Base-by-base conservation (phyloP, 495 filamentous ascomycete species). In the Neurospora sp. region DNA sequence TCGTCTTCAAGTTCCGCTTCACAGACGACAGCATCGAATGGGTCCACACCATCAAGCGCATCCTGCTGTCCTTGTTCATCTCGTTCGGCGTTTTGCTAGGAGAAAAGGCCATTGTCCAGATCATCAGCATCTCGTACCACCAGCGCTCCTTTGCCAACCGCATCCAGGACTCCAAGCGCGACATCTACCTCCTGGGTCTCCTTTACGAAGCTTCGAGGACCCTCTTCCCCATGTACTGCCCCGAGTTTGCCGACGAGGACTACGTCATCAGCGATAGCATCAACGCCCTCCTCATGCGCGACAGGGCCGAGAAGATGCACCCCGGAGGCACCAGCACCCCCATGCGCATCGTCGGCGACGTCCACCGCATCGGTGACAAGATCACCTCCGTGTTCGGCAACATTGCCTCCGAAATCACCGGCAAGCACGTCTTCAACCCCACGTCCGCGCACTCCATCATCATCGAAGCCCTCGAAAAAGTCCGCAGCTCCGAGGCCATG, bases 41-140 rank as follows among this genome's bases (percentile, higher is more conserved):
- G 85, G 82, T 84, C 10, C 73, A 79, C 39, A 81, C 80, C n/a
- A 82, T 97, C 44, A 88, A 90, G 78, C 88, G 89, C 54, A 88
- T 97, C 41, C 86, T 98, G 4, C 89, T 91, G 18, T 93, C 93
- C 10, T 79, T 90, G 31, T 85, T 97, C n/a, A 84, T 97, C 66
- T 92, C 92, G 70, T 88, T 92, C 12, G 79, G 94, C 71, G 90
- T 98, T 69, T 91, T 91, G 71, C 85, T 98, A 27, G 90, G 80
- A 7, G 93, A 98, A 80, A 96, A 96, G 79, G 80, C 92, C 41
- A 82, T 97, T 35, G 91, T 98, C 41, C 96, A 97, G 83, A 86
- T 98, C 42, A 97, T 98, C 80, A 95, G 92, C 66, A 93, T 99
- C 79, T 91, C 91, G 73, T 99, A 99, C 80, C 95, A 99, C 81